Percentiles rank a stretch among this genome's conserved stretches.
Conservation (phyloP, 1,284 basidiomycete genomes). For the Ganoderma meredithae region DNA sequence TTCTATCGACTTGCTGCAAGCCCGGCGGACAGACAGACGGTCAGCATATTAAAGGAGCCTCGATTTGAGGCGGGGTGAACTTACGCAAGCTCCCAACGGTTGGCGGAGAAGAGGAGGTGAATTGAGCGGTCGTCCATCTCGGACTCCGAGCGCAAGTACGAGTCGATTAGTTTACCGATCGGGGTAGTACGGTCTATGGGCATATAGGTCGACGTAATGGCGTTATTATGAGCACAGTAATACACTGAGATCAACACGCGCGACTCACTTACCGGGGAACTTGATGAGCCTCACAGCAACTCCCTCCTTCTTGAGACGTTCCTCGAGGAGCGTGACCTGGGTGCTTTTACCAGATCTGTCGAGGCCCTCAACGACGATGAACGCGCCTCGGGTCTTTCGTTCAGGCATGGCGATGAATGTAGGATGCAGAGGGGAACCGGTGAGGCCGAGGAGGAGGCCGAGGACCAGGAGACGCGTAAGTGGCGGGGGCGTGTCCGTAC, state of each 20-base stretch:
- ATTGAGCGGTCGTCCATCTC: constrained; percentile 93
- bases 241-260: not conserved
- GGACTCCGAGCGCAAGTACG: constrained; percentile 84
- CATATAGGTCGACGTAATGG: not conserved
- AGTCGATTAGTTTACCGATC: constrained; percentile 94
- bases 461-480: not conserved
- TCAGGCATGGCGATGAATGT: constrained; percentile 34
- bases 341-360: constrained; percentile 94
- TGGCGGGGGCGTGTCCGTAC: not conserved
- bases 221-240: not conserved
- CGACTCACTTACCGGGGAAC: constrained; percentile 78
- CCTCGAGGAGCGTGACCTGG: constrained; percentile 72
- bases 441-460: not conserved
- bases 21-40: no score
- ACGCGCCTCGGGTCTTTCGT: constrained; percentile 77
- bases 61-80: constrained; percentile 39
- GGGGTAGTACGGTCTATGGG: constrained; percentile 86
- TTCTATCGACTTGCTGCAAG: constrained; percentile 68
- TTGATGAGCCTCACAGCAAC: constrained; percentile 67
- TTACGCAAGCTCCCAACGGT: constrained; percentile 95
- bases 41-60: not conserved
- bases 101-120: constrained; percentile 96
- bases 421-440: not conserved
- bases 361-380: constrained; percentile 95
- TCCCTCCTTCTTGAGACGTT: constrained; percentile 52